A percentile compares a stretch with the other conserved stretches of the same genome.
Conservation (phyloP, 768 basidiomycete species). For the Tubosaeta sp. region DNA sequence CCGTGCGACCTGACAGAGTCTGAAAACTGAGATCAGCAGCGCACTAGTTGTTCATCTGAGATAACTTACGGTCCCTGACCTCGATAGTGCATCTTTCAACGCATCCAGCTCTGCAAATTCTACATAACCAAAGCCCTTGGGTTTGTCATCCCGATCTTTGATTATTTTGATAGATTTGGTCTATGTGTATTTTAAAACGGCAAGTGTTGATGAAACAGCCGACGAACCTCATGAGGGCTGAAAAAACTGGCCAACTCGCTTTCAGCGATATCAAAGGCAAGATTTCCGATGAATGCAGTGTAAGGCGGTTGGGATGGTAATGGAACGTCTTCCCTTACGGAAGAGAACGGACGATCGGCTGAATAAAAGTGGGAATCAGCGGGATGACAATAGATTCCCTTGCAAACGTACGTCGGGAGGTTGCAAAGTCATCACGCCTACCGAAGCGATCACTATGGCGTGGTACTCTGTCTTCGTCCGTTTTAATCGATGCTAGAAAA, state of each 20-base stretch:
- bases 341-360: slow-evolving; percentile 55
- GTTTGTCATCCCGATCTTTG: slow-evolving; percentile 87
- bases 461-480: slow-evolving; percentile 55
- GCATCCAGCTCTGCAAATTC: slow-evolving; percentile 88
- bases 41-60: neutral
- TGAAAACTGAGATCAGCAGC: slow-evolving; percentile 24
- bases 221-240: slow-evolving; percentile 51
- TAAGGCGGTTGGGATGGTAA: slow-evolving; percentile 92
- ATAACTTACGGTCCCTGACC: slow-evolving; percentile 60
- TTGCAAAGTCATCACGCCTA: slow-evolving; percentile 61
- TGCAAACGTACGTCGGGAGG: slow-evolving; percentile 51
- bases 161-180: slow-evolving; percentile 89
- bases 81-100: slow-evolving; percentile 77
- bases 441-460: slow-evolving; percentile 52
- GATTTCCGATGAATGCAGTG: slow-evolving; percentile 95
- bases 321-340: slow-evolving; percentile 88
- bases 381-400: slow-evolving; percentile 3
- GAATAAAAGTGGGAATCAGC: slow-evolving; percentile 11
- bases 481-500: slow-evolving; percentile 59
- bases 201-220: neutral
- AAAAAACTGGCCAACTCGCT: slow-evolving; percentile 81
- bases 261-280: slow-evolving; percentile 90
- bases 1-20: slow-evolving; percentile 70
- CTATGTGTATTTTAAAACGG: slow-evolving; percentile 32
- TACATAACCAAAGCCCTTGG: slow-evolving; percentile 97